Evolutionary conservation across 2,329 filamentous ascomycete genomes (phyloP), one percentile per base, ranked within the genome.

Genomic region (Alternaria gaisen): DNA sequence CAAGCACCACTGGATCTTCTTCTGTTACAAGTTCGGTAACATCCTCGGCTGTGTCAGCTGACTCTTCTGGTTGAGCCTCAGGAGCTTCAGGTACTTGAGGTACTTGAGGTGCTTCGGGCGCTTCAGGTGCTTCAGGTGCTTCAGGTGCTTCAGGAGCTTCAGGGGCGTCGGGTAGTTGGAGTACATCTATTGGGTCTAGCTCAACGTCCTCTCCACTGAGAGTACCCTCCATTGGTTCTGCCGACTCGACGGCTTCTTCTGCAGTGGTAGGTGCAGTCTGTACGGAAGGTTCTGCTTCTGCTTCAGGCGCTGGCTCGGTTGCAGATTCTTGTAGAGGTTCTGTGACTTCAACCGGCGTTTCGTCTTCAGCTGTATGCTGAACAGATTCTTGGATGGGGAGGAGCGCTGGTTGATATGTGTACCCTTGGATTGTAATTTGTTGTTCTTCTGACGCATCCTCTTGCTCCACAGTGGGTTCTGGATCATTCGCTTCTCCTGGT

Each of bases 401-500:
- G 8, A 26, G 47, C 41, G 43, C 53, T 36, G 53, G 43, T 20
- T 46, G 48, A 24, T 47, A 52, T 38, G 53, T 24, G 30, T 34
- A 47, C 18, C 44, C 53, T 56, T 60, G 22, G 30, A 51, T 32
- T 42, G 34, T 46, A 12, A n/a, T 32, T 18, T 53, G 43, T 16
- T 57, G 53, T 32, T 57, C 32, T 42, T 53, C 34, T 14, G 47
- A 14, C 24, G 48, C 36, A 54, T 46, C 26, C 43, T 58, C 34
- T 36, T 55, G 52, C 11, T 42, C 51, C 47, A 42, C 22, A 56
- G n/a, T 22, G 42, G 43, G 52, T 24, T 46, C 50, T 43, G 52
- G 54, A 36, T 67, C 66, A 24, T 40, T 53, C 20, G 40, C 47
- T 16, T 56, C 46, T 32, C 60, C 24, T 14, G 58, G 56, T 34